These are phyloP conservation scores for Asterophora parasitica DNA, from an alignment of 768 basidiomycete species.

Conservation along the genomic window DNA sequence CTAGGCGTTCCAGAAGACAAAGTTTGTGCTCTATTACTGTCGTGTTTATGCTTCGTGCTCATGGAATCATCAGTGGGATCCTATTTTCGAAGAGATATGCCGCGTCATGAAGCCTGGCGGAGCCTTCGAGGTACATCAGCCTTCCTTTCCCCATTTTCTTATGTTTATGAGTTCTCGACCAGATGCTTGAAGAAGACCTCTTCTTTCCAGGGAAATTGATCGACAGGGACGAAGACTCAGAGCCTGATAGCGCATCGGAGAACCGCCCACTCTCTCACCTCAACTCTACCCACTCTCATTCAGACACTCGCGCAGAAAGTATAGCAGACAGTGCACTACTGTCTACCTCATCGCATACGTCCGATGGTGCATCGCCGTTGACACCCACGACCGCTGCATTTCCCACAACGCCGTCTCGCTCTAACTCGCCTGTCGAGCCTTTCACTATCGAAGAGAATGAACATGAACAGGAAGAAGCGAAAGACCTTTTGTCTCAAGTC, in stretches of 20 bases:
- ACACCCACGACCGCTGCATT: conserved; percentile 17
- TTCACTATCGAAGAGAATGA: conserved; percentile 17
- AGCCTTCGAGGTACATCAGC: conserved; percentile 53
- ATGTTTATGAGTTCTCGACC: background rate
- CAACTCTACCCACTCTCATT: conserved; percentile 5
- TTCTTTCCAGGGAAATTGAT: conserved; percentile 57
- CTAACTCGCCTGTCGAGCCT: conserved; percentile 19
- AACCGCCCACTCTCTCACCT: conserved; percentile 17
- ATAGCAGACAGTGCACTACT: conserved; percentile 1
- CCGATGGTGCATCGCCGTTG: conserved; percentile 6
- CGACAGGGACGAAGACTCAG: conserved; percentile 30
- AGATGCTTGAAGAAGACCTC: conserved; percentile 74
- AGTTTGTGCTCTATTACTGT: conserved; percentile 28
- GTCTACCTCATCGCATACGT: conserved; percentile 7
- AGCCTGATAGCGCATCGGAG: conserved; percentile 21
- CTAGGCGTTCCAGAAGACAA: conserved; percentile 75
- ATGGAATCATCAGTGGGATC: conserved; percentile 50
- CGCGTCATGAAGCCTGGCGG: conserved; percentile 73
- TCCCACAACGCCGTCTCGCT: conserved; percentile 20
- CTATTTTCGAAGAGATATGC: conserved; percentile 60
- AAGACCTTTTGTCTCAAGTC: conserved; percentile 13
- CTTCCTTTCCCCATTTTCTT: background rate
- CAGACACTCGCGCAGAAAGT: conserved; percentile 8
- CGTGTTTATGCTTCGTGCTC: background rate
- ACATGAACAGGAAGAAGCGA: conserved; percentile 14